Conservation (phyloP, 139 green algal species). For the Helicosporidium sp. region DNA sequence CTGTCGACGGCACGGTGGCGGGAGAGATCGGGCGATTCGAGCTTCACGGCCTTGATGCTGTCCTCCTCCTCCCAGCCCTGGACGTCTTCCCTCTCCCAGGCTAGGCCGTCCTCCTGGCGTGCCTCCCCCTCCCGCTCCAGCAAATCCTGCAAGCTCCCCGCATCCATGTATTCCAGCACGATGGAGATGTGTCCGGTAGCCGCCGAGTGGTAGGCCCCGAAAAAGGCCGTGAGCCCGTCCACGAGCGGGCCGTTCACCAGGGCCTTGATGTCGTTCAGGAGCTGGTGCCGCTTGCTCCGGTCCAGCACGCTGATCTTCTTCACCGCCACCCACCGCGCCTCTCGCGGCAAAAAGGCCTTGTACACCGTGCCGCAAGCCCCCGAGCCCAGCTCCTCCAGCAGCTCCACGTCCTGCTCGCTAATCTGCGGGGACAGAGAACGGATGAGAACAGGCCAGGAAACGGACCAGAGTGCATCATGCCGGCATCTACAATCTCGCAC, state of each 20-base stretch:
- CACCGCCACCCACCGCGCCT: slow-evolving; percentile 56
- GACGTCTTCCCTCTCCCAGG: too few species aligned
- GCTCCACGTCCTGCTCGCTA: slow-evolving; percentile 46
- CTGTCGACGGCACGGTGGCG: too few species aligned
- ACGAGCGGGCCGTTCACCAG: slow-evolving; percentile 38
- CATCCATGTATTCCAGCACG: slow-evolving; percentile 92
- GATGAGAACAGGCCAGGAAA: neutral
- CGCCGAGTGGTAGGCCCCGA: slow-evolving; percentile 54
- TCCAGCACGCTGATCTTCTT: slow-evolving; percentile 53
- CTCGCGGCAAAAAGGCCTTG: slow-evolving; percentile 44
- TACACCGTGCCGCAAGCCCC: slow-evolving; percentile 51
- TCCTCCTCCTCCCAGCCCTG: too few species aligned
- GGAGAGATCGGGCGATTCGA: too few species aligned
- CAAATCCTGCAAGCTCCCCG: slow-evolving; percentile 43
- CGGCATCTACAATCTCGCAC: neutral
- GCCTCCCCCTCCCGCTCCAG: neutral
- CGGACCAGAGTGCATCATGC: neutral
- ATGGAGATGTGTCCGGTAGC: slow-evolving; percentile 60
- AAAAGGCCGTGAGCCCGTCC: slow-evolving; percentile 46
- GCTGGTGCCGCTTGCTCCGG: slow-evolving; percentile 59
- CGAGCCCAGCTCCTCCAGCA: slow-evolving; percentile 43
- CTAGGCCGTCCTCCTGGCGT: too few species aligned
- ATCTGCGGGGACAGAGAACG: slow-evolving; percentile 25
- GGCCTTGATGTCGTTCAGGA: slow-evolving; percentile 72
- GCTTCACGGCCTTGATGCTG: too few species aligned